phyloP scores from a whole-genome alignment of 2,329 filamentous ascomycete genomes.

The Lasiodiplodia theobromae region DNA sequence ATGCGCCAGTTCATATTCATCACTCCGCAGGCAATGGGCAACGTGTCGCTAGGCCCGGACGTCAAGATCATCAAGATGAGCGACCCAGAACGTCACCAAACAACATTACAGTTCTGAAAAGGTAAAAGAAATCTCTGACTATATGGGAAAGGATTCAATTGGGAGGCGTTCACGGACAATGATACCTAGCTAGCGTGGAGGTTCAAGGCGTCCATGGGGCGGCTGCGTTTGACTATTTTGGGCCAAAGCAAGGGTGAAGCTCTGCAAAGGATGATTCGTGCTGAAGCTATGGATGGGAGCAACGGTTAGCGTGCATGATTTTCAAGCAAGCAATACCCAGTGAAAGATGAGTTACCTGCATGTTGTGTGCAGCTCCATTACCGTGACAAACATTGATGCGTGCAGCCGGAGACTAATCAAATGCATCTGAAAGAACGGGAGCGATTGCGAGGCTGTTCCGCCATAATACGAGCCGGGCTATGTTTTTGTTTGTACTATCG shows the following conservation, averaged over 20 bases:
- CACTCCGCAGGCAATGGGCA: slow-evolving; percentile 82
- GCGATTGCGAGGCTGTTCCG: not conserved
- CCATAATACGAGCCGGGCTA: not conserved
- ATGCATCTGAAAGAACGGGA: not conserved
- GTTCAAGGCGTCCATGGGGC: not conserved
- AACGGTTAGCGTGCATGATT: not conserved
- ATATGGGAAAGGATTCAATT: not conserved
- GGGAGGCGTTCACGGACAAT: slow-evolving; percentile 7
- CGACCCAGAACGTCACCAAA: slow-evolving; percentile 61
- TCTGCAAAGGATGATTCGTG: slow-evolving; percentile 2
- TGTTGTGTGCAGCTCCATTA: not conserved
- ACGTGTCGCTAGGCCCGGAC: slow-evolving; percentile 67
- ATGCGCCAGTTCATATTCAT: slow-evolving; percentile 96
- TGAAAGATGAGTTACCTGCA: not conserved
- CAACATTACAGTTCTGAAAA: slow-evolving; percentile 44
- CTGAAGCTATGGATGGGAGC: slow-evolving; percentile 1
- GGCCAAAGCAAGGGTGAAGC: slow-evolving; percentile 13
- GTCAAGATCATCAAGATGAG: slow-evolving; percentile 77
- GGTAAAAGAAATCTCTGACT: not conserved
- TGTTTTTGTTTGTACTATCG: not conserved
- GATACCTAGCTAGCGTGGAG: not conserved
- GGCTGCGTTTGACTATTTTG: not conserved
- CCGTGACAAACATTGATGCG: not conserved
- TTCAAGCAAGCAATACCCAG: not conserved
- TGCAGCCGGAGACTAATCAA: not conserved